These are phyloP conservation scores for Ramaria sp. DNA, from an alignment of 768 basidiomycete genomes.

Conservation along the genomic window DNA sequence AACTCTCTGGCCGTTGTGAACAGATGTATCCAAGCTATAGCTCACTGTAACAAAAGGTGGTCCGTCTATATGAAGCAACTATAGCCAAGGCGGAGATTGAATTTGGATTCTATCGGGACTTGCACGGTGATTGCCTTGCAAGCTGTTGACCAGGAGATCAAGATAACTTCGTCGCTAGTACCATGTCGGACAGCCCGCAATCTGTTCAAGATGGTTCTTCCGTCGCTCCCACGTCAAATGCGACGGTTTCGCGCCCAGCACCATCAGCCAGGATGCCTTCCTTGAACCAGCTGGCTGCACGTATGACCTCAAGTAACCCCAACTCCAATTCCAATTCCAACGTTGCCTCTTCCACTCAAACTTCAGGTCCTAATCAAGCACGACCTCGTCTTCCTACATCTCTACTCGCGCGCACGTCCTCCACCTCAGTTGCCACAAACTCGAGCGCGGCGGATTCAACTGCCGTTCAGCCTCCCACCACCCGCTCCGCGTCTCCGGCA, in stretches of 20 bases:
- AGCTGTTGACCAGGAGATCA: background rate
- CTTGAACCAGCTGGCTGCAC: slow-evolving; percentile 72
- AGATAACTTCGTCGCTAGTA: background rate
- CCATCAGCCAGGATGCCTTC: slow-evolving; percentile 24
- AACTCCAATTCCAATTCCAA: slow-evolving; percentile 14
- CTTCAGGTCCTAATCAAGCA: slow-evolving; percentile 22
- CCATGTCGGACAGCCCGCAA: background rate
- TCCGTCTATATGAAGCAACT: no score
- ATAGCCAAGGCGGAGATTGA: no score
- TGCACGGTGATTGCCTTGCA: no score
- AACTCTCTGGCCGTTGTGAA: no score
- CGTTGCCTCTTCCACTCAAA: slow-evolving; percentile 9
- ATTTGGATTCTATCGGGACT: no score
- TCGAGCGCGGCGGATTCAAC: slow-evolving; percentile 45
- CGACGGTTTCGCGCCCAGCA: background rate
- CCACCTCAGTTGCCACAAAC: slow-evolving; percentile 36
- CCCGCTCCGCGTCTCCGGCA: slow-evolving; percentile 58
- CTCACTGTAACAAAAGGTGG: no score
- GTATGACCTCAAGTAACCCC: slow-evolving; percentile 41
- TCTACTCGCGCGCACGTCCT: slow-evolving; percentile 46
- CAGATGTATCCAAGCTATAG: no score
- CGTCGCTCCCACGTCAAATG: background rate
- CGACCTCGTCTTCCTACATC: slow-evolving; percentile 66
- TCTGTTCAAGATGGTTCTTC: background rate
- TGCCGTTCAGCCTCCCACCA: slow-evolving; percentile 55